Evolutionary conservation across 257 asterid species (phyloP), one percentile per base, ranked within the genome.

Genomic region (Voacanga thouarsii): DNA sequence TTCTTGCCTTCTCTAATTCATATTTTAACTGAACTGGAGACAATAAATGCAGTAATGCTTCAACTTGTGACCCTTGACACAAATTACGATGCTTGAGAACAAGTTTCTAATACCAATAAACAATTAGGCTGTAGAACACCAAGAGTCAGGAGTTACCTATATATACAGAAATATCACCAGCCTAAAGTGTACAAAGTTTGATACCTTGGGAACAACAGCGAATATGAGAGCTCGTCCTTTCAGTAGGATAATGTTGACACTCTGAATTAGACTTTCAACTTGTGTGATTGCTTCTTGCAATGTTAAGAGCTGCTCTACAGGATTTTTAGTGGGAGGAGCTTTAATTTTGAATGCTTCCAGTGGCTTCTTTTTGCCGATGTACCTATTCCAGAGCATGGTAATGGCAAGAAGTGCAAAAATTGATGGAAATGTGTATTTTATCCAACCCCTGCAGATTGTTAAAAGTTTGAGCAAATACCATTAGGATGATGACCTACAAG

Each of bases 281-380:
- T 92, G 94, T 81, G 87, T 28, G 60, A 94, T 81, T 77, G 94
- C 94, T 84, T 92, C 97, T 83, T 94, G 98, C 83, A 94, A 84
- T 59, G 89, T 77, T 74, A 94, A 72, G 49, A 94, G 88, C 84
- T 92, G 97, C 85, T 92, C 98, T 76, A 94, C 94, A 39, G 98
- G 85, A 86, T 92, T 94, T 89, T 87, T 94, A 70, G 86, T 77
- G 16, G 94, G 92, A 45, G 98, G 98, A 61, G 92, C 88, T 66
- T 76, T 71, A 67, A 92, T 87, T 83, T 82, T 89, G 83, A 88
- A 89, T 64, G 95, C 88, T 81, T 88, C 92, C 78, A 87, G 82
- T 66, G 86, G 89, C 82, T 79, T 79, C 75, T 81, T 81, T 78
- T 81, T 87, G 85, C 88, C 78, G 69, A 56, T 80, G 66, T 66